Percentiles rank a stretch among this genome's conserved stretches.
Conservation (phyloP, 495 filamentous ascomycete species). For the Lindgomyces ingoldianus region DNA sequence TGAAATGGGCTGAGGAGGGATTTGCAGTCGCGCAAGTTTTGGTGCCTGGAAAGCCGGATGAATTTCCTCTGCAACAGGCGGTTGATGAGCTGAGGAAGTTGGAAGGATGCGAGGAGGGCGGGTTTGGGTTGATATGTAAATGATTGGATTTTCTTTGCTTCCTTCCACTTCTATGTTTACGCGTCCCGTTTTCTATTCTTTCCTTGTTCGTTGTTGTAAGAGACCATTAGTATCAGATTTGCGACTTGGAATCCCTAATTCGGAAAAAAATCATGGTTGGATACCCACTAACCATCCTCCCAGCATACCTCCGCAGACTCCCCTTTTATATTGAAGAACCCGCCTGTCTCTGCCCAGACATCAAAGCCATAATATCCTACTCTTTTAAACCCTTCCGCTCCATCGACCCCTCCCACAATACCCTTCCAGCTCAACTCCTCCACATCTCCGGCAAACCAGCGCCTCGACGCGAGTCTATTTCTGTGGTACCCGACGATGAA, state of each 20-base stretch:
- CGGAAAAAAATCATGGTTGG: no score
- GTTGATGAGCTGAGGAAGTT: slow-evolving; percentile 40
- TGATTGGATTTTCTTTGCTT: background rate
- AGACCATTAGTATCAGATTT: no score
- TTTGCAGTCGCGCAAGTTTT: slow-evolving; percentile 53
- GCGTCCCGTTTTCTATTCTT: background rate
- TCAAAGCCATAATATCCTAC: slow-evolving; percentile 29
- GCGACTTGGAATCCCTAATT: no score
- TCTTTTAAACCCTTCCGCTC: slow-evolving; percentile 2
- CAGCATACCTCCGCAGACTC: slow-evolving; percentile 22
- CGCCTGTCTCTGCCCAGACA: slow-evolving; percentile 6
- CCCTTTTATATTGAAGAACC: slow-evolving; percentile 32
- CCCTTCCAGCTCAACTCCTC: slow-evolving; percentile 18
- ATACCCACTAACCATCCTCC: no score
- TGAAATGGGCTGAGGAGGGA: slow-evolving; percentile 65
- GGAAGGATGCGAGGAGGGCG: slow-evolving; percentile 22
- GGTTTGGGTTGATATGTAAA: slow-evolving; percentile 18
- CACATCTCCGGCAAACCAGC: slow-evolving; percentile 13
- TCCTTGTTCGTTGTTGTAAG: no score
- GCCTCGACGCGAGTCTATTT: slow-evolving; percentile 1
- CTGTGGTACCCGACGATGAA: background rate
- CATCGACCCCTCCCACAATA: background rate
- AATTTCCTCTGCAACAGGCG: slow-evolving; percentile 29
- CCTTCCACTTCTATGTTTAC: background rate
- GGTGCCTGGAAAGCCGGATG: slow-evolving; percentile 16